Conservation (phyloP, 2,329 filamentous ascomycete genomes). For the Gaeumannomyces sp. region DNA sequence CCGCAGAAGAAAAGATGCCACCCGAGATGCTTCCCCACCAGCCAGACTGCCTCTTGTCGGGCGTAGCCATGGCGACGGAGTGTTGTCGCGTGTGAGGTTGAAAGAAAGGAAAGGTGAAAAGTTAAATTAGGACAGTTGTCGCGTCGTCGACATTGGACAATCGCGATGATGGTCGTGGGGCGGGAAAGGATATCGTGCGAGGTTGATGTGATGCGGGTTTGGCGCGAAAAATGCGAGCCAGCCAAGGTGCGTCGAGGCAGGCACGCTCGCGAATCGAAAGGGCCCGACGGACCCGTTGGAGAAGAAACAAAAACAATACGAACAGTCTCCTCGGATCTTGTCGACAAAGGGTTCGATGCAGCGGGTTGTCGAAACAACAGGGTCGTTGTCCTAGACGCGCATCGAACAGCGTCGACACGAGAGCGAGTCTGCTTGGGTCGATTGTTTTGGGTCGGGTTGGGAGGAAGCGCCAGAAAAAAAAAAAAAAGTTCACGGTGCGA, state of each 20-base stretch:
- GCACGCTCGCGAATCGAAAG: not conserved
- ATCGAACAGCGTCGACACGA: conserved; percentile 4
- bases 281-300: not conserved
- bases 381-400: conserved; percentile 5
- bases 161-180: not conserved
- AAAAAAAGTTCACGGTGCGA: conserved; percentile 9
- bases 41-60: conserved; percentile 4
- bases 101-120: not conserved
- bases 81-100: not conserved
- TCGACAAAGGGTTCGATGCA: conserved; percentile 1
- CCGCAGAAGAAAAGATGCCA: conserved; percentile 8
- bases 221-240: conserved; percentile 1
- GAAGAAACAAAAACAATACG: not conserved
- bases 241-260: not conserved
- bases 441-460: not conserved
- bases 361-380: not conserved
- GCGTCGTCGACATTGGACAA: conserved; percentile 9
- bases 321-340: conserved; percentile 1
- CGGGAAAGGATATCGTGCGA: not conserved
- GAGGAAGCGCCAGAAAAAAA: conserved; percentile 3
- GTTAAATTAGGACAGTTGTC: not conserved
- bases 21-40: conserved; percentile 10
- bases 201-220: not conserved
- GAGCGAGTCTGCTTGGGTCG: not conserved
- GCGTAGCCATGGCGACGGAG: conserved; percentile 4